Evolutionary conservation across 2,329 filamentous ascomycete genomes (phyloP), one percentile per base, ranked within the genome.

Genomic region (Sclerotiophoma versabilis): DNA sequence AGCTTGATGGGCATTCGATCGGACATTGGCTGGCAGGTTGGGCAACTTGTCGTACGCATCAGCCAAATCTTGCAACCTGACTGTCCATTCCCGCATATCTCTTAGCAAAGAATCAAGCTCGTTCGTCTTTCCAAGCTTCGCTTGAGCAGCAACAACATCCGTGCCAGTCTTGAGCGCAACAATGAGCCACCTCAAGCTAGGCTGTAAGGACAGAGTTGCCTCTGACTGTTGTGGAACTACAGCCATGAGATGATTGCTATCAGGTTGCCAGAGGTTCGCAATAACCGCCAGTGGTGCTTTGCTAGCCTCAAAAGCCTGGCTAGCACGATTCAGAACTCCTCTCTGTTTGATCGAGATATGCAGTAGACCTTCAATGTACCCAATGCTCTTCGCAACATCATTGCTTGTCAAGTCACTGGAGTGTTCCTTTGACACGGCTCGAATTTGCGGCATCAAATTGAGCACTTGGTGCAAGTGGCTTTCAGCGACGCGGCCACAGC

Each of bases 291-390:
- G 71, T 0, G 76, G 74, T 12, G 68, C 68, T 11, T 68, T 64
- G 10, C 82, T 65, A 1, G 76, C 71, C 12, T 67, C 70, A 3
- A 79, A 61, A 11, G 76, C 67, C 15, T 57, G 43, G 6, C 57
- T 49, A 34, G 70, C 65, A 26, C 59, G 68, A 46, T 60, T 74
- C 61, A 34, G 79, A 5, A 77, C 74, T 39, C 72, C 74, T 54
- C 88, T 81, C 71, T 93, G 90, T 3, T 78, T 75, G 11, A 91
- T 69, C 1, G 84, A 72, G n/a, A 86, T 77, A 54, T 88, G 82
- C 25, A 98, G 79, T 54, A 97, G 82, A 22, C 93, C 92, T 72
- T 99, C 95, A n/a, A 97, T 79, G 60, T 91, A 91, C 0, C 92
- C 92, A 42, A 90, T 83, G 70, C 92, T 93, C 68, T 93, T 84